Evolutionary conservation across 202 grass and related monocot species (phyloP), one percentile per base, ranked within the genome.

Genomic region (Brachypodium distachyon): DNA sequence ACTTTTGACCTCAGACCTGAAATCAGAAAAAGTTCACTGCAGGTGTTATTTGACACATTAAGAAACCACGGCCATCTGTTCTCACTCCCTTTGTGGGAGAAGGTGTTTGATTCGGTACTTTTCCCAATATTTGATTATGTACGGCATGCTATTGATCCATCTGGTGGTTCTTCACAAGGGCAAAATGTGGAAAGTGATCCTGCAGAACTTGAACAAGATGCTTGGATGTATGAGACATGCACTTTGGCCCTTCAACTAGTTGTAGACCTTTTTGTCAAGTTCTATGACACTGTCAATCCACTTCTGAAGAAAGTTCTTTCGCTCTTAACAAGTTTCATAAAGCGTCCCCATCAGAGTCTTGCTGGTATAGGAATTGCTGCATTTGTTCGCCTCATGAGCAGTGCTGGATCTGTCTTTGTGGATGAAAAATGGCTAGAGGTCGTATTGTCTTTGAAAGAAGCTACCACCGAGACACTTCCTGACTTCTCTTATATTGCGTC

Each of bases 71-170:
- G 96, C 9, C 92, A 99, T 84, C 87, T 93, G 83, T 99, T 99
- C 87, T 99, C 96, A 55, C 83, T 99, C 78, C 92, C 87, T 62
- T 89, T 99, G 72, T 99, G 96, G 96, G 96, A 99, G 75, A 99
- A 99, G 84, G 96, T 99, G 55, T 99, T 99, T n/a, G 96, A 99
- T 86, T 99, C 92, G 34, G 96, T 99, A 69, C 81, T 99, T 72
- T 99, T 99, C 83, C 96, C 96, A 44, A 99, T 99, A 90, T 99
- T 99, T 89, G 96, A 99, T 71, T 99, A 95, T 78, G 96, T 99
- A 34, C 89, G 96, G 25, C 96, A 99, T 79, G 96, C 96, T 38
- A 93, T 99, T 36, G 96, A 99, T 88, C 92, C 90, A 60, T 93
- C 92, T 31, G 75, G 83, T 80, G 82, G 78, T 77, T 93, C 83